These are phyloP conservation scores for Pelargonium citronellum DNA, from an alignment of 441 rosid species.

Conservation along the genomic window DNA sequence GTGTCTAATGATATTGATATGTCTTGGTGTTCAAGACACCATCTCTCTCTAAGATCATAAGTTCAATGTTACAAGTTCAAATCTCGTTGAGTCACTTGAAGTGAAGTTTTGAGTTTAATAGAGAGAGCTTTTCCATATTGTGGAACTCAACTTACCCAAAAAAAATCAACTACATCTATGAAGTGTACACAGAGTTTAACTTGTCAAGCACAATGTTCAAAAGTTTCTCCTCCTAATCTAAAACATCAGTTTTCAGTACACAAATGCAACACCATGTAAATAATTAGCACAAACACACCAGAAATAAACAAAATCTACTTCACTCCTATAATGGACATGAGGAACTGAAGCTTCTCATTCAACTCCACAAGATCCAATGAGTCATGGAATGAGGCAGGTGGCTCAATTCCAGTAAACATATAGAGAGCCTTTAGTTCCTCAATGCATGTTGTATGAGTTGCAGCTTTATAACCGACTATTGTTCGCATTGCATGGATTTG, in stretches of 20 bases:
- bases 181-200: too few species aligned
- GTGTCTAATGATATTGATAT: too few species aligned
- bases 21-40: too few species aligned
- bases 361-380: slow-evolving; percentile 37
- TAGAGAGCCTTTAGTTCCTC: slow-evolving; percentile 68
- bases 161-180: too few species aligned
- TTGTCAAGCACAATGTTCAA: not conserved
- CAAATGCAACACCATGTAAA: not conserved
- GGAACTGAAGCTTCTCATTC: slow-evolving; percentile 48
- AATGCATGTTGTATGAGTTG: slow-evolving; percentile 31
- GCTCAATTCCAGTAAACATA: slow-evolving; percentile 62
- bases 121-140: too few species aligned
- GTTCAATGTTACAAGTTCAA: too few species aligned
- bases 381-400: slow-evolving; percentile 40
- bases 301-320: slow-evolving; percentile 28
- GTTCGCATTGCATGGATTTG: slow-evolving; percentile 47
- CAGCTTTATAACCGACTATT: slow-evolving; percentile 51
- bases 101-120: too few species aligned
- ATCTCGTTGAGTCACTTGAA: too few species aligned
- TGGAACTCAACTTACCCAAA: too few species aligned
- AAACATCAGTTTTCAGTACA: not conserved
- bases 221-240: not conserved
- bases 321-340: slow-evolving; percentile 73
- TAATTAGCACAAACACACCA: not conserved
- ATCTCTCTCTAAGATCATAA: too few species aligned